Percentiles rank a stretch among this genome's conserved stretches.
Conservation (phyloP, 495 filamentous ascomycete genomes). For the Aspergillus egyptiacus region DNA sequence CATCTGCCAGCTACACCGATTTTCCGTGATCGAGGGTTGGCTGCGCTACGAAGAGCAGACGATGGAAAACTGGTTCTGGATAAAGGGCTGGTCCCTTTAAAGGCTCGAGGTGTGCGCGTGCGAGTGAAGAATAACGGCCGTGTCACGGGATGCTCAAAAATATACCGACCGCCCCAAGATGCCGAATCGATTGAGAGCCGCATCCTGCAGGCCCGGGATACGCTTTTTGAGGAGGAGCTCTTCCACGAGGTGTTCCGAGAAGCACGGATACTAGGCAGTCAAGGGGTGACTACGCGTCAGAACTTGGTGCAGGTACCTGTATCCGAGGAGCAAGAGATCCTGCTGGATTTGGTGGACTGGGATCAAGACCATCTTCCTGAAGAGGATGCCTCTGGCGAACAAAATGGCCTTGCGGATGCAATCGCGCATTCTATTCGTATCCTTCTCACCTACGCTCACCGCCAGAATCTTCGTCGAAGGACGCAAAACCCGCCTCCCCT, state of each 20-base stretch:
- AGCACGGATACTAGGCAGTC: slow-evolving; percentile 58
- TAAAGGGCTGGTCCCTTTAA: slow-evolving; percentile 52
- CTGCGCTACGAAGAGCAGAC: slow-evolving; percentile 64
- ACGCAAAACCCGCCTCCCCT: slow-evolving; percentile 56
- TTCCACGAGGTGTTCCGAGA: slow-evolving; percentile 87
- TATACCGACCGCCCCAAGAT: slow-evolving; percentile 28
- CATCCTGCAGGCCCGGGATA: slow-evolving; percentile 78
- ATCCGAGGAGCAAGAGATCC: slow-evolving; percentile 45
- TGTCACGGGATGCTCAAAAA: slow-evolving; percentile 37
- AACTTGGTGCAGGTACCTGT: slow-evolving; percentile 54
- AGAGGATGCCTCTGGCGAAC: slow-evolving; percentile 10
- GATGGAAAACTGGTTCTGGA: slow-evolving; percentile 73
- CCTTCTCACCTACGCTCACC: slow-evolving; percentile 66
- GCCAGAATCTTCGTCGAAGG: slow-evolving; percentile 57
- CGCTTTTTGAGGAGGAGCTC: slow-evolving; percentile 86
- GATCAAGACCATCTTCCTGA: slow-evolving; percentile 30
- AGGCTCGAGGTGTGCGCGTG: slow-evolving; percentile 61
- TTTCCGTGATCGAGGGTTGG: slow-evolving; percentile 73
- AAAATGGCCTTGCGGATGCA: slow-evolving; percentile 46
- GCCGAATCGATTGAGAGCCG: slow-evolving; percentile 50
- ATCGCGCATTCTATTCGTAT: slow-evolving; percentile 58
- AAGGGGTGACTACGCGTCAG: slow-evolving; percentile 56
- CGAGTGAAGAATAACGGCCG: slow-evolving; percentile 39
- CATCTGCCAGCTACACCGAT: slow-evolving; percentile 50
- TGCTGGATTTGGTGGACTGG: slow-evolving; percentile 62